Evolutionary conservation across 2,329 filamentous ascomycete species (phyloP), one percentile per base, ranked within the genome.

Genomic region (Penicillium brasilianum): DNA sequence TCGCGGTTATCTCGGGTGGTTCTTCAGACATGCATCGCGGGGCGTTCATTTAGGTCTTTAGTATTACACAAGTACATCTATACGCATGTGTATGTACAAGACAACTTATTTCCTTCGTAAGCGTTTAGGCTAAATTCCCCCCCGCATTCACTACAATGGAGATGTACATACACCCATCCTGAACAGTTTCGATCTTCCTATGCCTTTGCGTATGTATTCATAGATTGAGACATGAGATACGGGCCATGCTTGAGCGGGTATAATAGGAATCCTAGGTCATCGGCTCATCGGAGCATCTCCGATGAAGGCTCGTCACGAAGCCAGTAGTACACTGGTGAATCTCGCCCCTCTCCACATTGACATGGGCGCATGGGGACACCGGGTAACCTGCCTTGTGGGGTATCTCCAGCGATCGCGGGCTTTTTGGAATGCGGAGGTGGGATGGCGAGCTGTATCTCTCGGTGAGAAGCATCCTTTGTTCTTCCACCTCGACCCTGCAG

Each of bases 1-100:
- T 37, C 14, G 18, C 32, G 46, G 50, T 39, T 57, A 59, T 41
- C 54, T 48, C 34, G 36, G 57, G 55, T 39, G 44, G 51, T 44
- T 52, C 57, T 59, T 25, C 46, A 58, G 57, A 55, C 57, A 52
- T 67, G 64, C 60, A 67, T 67, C 59, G 62, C 62, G 54, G 56
- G 67, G 67, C 67, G 67, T 69, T 68, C 52, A 44, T 51, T 32
- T 57, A 6, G 30, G 48, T 34, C 30, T 32, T 20, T 20, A 34
- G 48, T 53, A 37, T 52, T 50, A 18, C 25, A 37, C 20, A 53
- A 16, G 30, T 37, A 39, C 32, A 53, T 7, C 44, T n/a, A 48
- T 37, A 25, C 16, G 7, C 34, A 39, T 36, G 34, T 25, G 39
- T 53, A 3, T 25, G 18, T 39, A 25, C 1, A 53, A 28, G 34